Base-by-base conservation (phyloP, 768 basidiomycete genomes). In the Boletus sensibilis region DNA sequence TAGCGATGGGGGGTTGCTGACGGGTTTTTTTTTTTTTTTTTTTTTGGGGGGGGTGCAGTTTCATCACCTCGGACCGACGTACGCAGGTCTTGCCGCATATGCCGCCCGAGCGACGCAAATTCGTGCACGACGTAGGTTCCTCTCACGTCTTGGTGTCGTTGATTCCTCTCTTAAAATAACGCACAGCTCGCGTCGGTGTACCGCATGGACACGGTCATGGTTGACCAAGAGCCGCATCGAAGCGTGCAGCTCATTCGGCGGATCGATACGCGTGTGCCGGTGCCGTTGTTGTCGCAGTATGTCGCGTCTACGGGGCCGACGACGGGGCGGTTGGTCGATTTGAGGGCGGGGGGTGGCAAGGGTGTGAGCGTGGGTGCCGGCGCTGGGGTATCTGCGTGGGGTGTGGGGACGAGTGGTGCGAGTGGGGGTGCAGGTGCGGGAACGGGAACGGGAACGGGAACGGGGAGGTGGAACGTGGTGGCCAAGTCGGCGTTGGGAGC, bases 161-260 rank as follows among this genome's bases (percentile, higher is more conserved):
- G 27, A 7, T n/a, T n/a, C n/a, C 27, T 29, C 25, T 27, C 27
- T 29, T 50, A 5, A 13, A 13, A 46, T 12, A 34, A 18, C 11
- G 25, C 3, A 20, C 13, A 90, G 84, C 80, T 97, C 21, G 90
- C 92, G 1, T 75, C 80, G 8, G 74, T 87, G 5, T 98, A 96
- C 68, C 80, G 92, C 20, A 83, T 98, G 68, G 88, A 92, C 57
- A 85, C 88, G 0, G 83, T 90, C 62, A 84, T 94, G 77, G 83
- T 99, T 20, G 96, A 98, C 68, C 89, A 90, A 64, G 96, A 97
- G 63, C 96, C 96, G 0, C 81, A 90, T 65, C 78, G 92, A 46
- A 88, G 92, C 61, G 88, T 96, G 2, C 88, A 92, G 67, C 82
- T 97, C 46, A 76, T 92, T 48, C 81, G 91, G 34, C 82, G 92